These are phyloP conservation scores for Tricholoma matsutake DNA, from an alignment of 768 basidiomycete genomes.

Conservation along the genomic window DNA sequence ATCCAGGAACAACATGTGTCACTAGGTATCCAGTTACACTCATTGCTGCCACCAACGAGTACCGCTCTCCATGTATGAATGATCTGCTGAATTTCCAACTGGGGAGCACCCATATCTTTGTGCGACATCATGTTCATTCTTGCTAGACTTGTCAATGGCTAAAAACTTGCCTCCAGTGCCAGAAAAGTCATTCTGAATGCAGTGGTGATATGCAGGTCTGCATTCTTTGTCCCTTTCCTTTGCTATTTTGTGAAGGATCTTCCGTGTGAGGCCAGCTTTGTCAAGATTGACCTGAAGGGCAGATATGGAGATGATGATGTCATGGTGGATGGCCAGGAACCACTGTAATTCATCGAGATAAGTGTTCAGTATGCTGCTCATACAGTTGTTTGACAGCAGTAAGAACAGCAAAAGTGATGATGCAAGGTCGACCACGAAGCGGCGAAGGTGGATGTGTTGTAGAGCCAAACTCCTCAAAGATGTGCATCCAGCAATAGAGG, in stretches of 20 bases:
- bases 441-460: too few relatives aligned
- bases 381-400: too few relatives aligned
- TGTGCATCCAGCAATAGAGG: conserved; percentile 23
- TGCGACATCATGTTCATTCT: too few relatives aligned
- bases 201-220: not conserved
- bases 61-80: conserved; percentile 3
- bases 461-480: too few relatives aligned
- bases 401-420: too few relatives aligned
- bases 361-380: too few relatives aligned
- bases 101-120: not conserved
- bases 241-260: conserved; percentile 8
- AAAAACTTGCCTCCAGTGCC: too few relatives aligned
- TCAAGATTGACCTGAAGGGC: conserved; percentile 1
- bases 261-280: conserved; percentile 7
- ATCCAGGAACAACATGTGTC: too few relatives aligned
- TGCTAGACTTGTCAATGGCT: too few relatives aligned
- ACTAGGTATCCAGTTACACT: too few relatives aligned
- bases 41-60: conserved; percentile 5
- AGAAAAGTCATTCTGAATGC: too few relatives aligned
- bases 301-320: not conserved
- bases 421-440: too few relatives aligned
- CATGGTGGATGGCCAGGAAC: not conserved
- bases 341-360: not conserved
- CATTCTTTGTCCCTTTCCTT: conserved; percentile 4
- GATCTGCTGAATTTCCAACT: conserved; percentile 4